Conservation (phyloP, 352 stramenopile genomes). For the Pythium apleroticum region DNA sequence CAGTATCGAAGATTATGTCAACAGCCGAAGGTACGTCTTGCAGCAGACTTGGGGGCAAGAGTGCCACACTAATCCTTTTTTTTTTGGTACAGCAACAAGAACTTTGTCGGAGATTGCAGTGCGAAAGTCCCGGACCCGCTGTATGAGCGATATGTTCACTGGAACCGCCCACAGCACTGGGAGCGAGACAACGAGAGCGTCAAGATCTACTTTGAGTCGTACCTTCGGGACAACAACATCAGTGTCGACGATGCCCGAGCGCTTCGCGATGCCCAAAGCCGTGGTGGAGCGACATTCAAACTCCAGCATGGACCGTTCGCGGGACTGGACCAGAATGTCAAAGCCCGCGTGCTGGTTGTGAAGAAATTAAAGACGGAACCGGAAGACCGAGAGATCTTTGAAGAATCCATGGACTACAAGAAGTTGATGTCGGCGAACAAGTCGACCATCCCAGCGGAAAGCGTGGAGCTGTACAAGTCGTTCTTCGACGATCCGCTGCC, state of each 20-base stretch:
- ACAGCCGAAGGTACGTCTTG: slow-evolving; percentile 42
- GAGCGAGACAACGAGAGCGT: slow-evolving; percentile 79
- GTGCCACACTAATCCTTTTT: not conserved
- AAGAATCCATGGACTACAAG: slow-evolving; percentile 70
- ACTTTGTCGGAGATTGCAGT: slow-evolving; percentile 68
- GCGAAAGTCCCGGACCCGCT: slow-evolving; percentile 39
- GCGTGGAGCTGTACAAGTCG: slow-evolving; percentile 76
- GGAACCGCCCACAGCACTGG: slow-evolving; percentile 66
- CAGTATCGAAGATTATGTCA: slow-evolving; percentile 54
- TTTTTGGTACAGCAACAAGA: slow-evolving; percentile 37
- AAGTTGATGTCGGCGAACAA: slow-evolving; percentile 53
- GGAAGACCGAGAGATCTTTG: slow-evolving; percentile 69
- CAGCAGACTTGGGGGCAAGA: not conserved
- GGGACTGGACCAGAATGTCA: slow-evolving; percentile 80
- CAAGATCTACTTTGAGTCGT: slow-evolving; percentile 80
- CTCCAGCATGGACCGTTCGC: slow-evolving; percentile 71
- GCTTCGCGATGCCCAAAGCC: slow-evolving; percentile 65
- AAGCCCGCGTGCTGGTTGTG: slow-evolving; percentile 71
- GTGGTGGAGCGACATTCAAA: slow-evolving; percentile 78
- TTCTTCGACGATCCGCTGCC: slow-evolving; percentile 78
- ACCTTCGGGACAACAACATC: slow-evolving; percentile 77
- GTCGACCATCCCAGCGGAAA: slow-evolving; percentile 57
- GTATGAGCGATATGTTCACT: slow-evolving; percentile 71
- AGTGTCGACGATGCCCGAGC: slow-evolving; percentile 60
- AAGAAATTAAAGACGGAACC: slow-evolving; percentile 75